Evolutionary conservation across 2,329 filamentous ascomycete genomes (phyloP).

Genomic region (Scytalidium sp.): DNA sequence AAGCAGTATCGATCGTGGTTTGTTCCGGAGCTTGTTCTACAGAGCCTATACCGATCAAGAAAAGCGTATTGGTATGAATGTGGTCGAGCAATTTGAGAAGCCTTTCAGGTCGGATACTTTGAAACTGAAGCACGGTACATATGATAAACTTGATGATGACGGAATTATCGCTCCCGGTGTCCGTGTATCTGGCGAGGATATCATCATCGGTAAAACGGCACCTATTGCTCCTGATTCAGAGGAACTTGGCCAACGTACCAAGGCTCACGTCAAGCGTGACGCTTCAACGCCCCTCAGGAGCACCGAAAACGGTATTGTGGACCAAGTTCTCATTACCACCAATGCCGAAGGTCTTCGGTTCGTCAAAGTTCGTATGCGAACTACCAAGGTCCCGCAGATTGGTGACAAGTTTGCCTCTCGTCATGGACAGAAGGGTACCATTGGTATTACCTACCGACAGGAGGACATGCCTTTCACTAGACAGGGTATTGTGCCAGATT

Average conservation of each 20-base stretch:
- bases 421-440: constrained; percentile 98
- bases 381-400: constrained; percentile 97
- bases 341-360: constrained; percentile 93
- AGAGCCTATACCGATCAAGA: constrained; percentile 96
- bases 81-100: constrained; percentile 94
- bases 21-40: constrained; percentile 98
- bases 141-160: constrained; percentile 96
- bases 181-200: constrained; percentile 94
- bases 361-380: constrained; percentile 95
- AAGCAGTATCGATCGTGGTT: constrained; percentile 93
- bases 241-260: constrained; percentile 88
- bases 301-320: constrained; percentile 95
- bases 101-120: constrained; percentile 85
- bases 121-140: constrained; percentile 89
- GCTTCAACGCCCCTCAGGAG: constrained; percentile 92
- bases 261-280: constrained; percentile 87
- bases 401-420: constrained; percentile 99
- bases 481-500: constrained; percentile 87
- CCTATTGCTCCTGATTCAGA: constrained; percentile 91
- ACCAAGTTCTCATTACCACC: constrained; percentile 89
- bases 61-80: constrained; percentile 90
- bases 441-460: constrained; percentile 95
- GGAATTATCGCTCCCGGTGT: constrained; percentile 92
- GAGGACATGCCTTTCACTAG: constrained; percentile 98
- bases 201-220: constrained; percentile 98